Base-by-base conservation (phyloP, 2,329 filamentous ascomycete species). In the Dothideomycetidae sp. region DNA sequence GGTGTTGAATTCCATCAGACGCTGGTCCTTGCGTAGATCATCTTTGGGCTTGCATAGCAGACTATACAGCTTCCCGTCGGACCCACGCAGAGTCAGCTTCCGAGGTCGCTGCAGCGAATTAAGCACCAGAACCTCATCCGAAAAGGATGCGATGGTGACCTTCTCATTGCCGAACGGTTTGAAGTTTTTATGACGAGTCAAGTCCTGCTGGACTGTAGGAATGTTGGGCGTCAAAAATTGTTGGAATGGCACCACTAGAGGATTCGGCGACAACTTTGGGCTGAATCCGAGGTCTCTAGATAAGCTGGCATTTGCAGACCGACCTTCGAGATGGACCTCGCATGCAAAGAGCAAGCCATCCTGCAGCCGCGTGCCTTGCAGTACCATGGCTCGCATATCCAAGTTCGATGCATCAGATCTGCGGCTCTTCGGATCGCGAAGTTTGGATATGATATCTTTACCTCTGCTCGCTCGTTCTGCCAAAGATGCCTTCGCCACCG, bases 1-100 rank as follows among this genome's bases (percentile, higher is more conserved):
- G 31, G 80, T 77, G 55, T 96, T 98, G 66, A 98, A 98, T 54
- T 98, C 92, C 86, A 98, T 98, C 13, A 98, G 75, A 36, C 90
- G 83, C 57, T 96, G 88, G 51, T 99, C 92, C 47, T 93, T 98
- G 35, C 90, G 80, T 15, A 99, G 71, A 56, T 99, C 92, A 55
- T 98, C 90, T 57, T 96, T 96, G 5, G 90, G 92, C 53, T 99
- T 98, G 64, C 93, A 92, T 39, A 99, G 70, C 5, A 98, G 72
- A 46, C 83, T 82, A 56, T 98, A 98, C 12, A 71, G 70, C 41
- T 79, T 80, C 5, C 92, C 90, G 57, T 99, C 85, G 0, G 82
- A 88, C 1, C 88, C 90, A 38, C 82, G 73, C 5, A 90, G 81
- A 11, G 76, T 90, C 38, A 99, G 73, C 48, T 88, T 90, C 35